Evolutionary conservation across 2,329 filamentous ascomycete genomes (phyloP), one percentile per base, ranked within the genome.

Genomic region (Pseudocercospora fuligena): DNA sequence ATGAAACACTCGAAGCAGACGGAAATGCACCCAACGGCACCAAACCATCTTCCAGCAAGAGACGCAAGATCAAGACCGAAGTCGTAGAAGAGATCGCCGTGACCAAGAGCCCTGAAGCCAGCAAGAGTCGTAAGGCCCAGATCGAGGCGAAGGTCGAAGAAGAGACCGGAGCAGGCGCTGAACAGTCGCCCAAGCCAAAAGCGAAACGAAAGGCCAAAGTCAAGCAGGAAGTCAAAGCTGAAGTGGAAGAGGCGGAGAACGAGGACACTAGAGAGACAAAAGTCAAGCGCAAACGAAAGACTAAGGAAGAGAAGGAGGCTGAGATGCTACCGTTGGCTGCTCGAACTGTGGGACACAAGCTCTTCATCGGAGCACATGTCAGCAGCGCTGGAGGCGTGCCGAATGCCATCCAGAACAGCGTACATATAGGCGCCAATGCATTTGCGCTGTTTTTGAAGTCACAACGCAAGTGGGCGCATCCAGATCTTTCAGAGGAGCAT

Each of bases 371-470:
- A 16, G 95, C 95, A 0, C 95, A 99, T 78, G 93, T 98, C 68
- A 95, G 91, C 79, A 89, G 87, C 69, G 93, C 95, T 29, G 94
- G 94, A 82, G 94, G 94, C 61, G 92, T 98, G 0, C 93, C 97
- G 65, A 97, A 98, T 78, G 87, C 94, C 0, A 85, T 98, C 66
- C 83, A 85, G 73, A 74, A 82, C 69, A 60, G 67, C 31, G 61
- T 72, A 5, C 73, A 82, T 49, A 75, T 69, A 59, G 85, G 94
- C 61, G 94, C 91, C 69, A 99, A 98, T 77, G 89, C 94, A 9
- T 97, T 98, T 73, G 95, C 95, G 3, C 84, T 98, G 21, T 99
- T 99, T 81, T 86, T 99, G 73, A 98, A 98, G 78, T 97, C 92
- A 0, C 95, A 99, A 79, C 89, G 94, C 63, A 98, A 97, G 82